Percentiles rank a stretch among this genome's conserved stretches.
These are phyloP conservation scores for Aureobasidium musti DNA, from an alignment of 2,329 filamentous ascomycete genomes.

Conservation along the genomic window DNA sequence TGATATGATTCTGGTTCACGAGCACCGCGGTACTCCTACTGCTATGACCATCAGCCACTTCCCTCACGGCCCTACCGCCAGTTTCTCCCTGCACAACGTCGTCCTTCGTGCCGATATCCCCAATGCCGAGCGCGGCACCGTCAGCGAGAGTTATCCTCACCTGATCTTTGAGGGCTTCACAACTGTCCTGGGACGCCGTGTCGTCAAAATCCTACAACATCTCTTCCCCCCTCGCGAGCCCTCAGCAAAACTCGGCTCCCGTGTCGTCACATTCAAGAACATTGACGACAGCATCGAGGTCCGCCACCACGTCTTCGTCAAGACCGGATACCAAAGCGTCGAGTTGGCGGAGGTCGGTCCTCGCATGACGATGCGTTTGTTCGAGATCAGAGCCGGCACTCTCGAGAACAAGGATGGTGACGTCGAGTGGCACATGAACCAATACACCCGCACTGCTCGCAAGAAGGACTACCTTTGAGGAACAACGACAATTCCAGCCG, in stretches of 20 bases:
- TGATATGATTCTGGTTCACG: conserved; percentile 85
- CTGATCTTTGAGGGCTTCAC: conserved; percentile 94
- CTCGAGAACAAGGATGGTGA: conserved; percentile 94
- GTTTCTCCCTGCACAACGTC: conserved; percentile 89
- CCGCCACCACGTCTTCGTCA: conserved; percentile 89
- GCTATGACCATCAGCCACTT: conserved; percentile 85
- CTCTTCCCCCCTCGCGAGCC: conserved; percentile 87
- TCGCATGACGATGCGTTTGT: conserved; percentile 94
- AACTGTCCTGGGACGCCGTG: conserved; percentile 73
- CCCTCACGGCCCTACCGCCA: conserved; percentile 83
- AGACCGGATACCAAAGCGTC: conserved; percentile 85
- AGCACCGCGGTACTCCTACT: conserved; percentile 89
- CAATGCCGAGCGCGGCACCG: conserved; percentile 79
- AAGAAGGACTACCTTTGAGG: conserved; percentile 93
- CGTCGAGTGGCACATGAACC: conserved; percentile 93
- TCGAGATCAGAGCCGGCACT: conserved; percentile 89
- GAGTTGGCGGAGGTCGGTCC: conserved; percentile 89
- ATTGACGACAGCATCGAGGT: conserved; percentile 87
- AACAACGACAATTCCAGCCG: conserved; percentile 39
- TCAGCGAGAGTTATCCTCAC: conserved; percentile 90
- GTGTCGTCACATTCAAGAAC: conserved; percentile 92
- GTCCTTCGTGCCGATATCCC: conserved; percentile 92
- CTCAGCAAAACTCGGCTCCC: conserved; percentile 77
- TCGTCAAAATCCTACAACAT: conserved; percentile 90
- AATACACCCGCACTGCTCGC: conserved; percentile 87